phyloP scores from a whole-genome alignment of 805 yeast species.

The Candida berthetii region DNA sequence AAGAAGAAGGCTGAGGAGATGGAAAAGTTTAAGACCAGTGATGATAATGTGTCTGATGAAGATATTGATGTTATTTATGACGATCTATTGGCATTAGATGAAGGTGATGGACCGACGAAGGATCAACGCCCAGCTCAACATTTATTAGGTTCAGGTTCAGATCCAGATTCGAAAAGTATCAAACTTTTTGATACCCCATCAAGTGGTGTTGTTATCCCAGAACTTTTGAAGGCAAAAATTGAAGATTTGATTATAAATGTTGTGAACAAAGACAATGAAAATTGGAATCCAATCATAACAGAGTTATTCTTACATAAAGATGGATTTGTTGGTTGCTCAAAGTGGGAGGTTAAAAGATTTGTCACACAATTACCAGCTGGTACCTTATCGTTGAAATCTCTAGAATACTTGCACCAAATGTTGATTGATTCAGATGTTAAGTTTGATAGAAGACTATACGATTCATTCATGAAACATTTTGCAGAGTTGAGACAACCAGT shows the following conservation, averaged over 20 bases:
- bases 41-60: not conserved
- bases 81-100: not conserved
- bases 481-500: conserved; percentile 20
- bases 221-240: conserved; percentile 26
- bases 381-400: conserved; percentile 17
- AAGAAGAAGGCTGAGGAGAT: not conserved
- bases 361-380: conserved; percentile 30
- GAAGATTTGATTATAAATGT: conserved; percentile 36
- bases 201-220: conserved; percentile 24
- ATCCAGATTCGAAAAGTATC: not conserved
- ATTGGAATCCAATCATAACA: conserved; percentile 33
- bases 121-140: too few species aligned
- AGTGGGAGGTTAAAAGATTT: conserved; percentile 26
- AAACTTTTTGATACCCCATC: conserved; percentile 18
- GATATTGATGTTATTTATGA: conserved; percentile 1
- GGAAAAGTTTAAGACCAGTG: not conserved
- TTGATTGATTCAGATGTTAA: conserved; percentile 23
- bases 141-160: too few species aligned
- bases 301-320: conserved; percentile 17
- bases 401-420: conserved; percentile 25
- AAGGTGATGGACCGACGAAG: not conserved
- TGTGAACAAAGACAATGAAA: conserved; percentile 31
- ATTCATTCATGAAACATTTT: conserved; percentile 30
- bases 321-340: conserved; percentile 27
- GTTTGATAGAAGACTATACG: conserved; percentile 24